Conservation (phyloP, 768 basidiomycete species). For the Mycena vulgaris region DNA sequence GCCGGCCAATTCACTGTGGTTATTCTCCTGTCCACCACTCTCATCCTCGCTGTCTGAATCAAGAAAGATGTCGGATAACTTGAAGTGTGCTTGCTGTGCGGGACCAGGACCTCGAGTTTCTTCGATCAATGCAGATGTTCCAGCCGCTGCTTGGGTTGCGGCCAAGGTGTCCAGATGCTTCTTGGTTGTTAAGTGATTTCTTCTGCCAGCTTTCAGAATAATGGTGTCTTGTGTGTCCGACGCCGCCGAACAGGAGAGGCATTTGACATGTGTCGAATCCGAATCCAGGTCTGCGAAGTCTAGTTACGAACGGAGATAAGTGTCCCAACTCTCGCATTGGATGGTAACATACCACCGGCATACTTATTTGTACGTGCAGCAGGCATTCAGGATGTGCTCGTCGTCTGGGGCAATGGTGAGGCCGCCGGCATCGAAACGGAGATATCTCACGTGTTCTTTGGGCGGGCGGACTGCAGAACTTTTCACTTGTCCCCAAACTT, state of each 20-base stretch:
- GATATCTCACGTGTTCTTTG: not conserved
- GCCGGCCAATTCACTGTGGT: not conserved
- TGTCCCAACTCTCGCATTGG: too few species aligned
- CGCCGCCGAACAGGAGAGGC: slow-evolving; percentile 7
- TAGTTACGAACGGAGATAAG: not conserved
- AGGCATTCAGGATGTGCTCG: slow-evolving; percentile 6
- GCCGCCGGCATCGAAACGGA: slow-evolving; percentile 10
- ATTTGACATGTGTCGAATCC: slow-evolving; percentile 7
- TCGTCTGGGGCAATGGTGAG: too few species aligned
- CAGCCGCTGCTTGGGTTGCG: not conserved
- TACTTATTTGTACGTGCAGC: slow-evolving; percentile 4
- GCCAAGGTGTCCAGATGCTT: slow-evolving; percentile 2
- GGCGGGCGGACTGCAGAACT: not conserved
- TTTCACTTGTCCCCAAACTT: not conserved
- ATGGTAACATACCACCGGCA: not conserved
- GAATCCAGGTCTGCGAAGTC: not conserved
- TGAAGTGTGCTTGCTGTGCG: not conserved
- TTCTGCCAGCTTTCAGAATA: not conserved
- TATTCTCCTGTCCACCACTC: not conserved
- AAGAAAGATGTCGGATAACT: not conserved
- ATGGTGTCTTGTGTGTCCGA: slow-evolving; percentile 6
- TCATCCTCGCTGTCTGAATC: slow-evolving; percentile 12
- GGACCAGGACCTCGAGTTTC: not conserved
- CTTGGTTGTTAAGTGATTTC: not conserved
- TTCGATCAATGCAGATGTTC: not conserved